A percentile compares a stretch with the other conserved stretches of the same genome.
These are phyloP conservation scores for Candida dendrica DNA, from an alignment of 805 yeast genomes.

Conservation along the genomic window DNA sequence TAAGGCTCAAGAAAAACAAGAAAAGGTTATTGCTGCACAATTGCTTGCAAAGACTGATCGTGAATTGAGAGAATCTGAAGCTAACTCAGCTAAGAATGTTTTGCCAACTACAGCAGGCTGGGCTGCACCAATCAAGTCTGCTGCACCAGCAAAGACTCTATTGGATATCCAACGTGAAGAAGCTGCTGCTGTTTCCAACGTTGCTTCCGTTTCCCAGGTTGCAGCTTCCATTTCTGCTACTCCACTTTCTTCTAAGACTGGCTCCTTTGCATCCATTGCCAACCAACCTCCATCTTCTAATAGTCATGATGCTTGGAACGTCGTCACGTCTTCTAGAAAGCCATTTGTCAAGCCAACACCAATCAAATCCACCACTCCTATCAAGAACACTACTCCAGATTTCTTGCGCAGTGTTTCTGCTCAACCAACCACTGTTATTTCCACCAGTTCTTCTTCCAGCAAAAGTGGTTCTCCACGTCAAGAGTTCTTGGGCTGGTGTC, in stretches of 20 bases:
- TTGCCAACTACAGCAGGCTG: constrained; percentile 30
- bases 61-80: constrained; percentile 8
- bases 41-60: constrained; percentile 13
- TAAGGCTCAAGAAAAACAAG: constrained; percentile 25
- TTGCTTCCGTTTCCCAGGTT: not conserved
- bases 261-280: constrained; percentile 19
- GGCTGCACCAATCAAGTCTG: constrained; percentile 23
- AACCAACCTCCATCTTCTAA: constrained; percentile 5
- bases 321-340: constrained; percentile 16
- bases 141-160: constrained; percentile 40
- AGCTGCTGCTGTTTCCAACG: constrained; percentile 17
- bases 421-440: constrained; percentile 4
- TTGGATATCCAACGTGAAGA: constrained; percentile 61
- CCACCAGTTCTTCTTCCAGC: constrained; percentile 4
- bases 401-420: constrained; percentile 31
- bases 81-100: constrained; percentile 6
- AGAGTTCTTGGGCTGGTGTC: constrained; percentile 69
- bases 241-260: not conserved
- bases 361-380: constrained; percentile 7
- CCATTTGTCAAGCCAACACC: constrained; percentile 6
- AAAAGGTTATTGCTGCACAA: constrained; percentile 13
- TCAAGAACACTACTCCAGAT: constrained; percentile 23
- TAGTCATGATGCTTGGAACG: constrained; percentile 30
- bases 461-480: constrained; percentile 34
- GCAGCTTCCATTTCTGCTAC: constrained; percentile 8